phyloP scores from a whole-genome alignment of 306 rosid species.

The Prinsepia uniflora region DNA sequence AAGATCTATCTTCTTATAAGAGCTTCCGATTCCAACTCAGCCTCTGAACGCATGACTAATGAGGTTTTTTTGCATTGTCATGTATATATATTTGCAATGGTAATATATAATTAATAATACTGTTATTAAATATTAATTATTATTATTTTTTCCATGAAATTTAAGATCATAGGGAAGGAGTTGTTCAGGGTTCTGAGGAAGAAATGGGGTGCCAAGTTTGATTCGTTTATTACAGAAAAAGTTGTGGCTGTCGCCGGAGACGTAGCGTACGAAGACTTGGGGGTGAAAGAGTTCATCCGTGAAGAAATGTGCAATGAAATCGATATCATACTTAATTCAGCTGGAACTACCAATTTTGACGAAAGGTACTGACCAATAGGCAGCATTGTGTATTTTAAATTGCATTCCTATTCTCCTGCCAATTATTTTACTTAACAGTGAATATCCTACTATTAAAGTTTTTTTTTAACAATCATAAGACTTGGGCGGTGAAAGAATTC shows the following conservation, averaged over 20 bases:
- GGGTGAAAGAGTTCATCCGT: constrained; percentile 25
- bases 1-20: constrained; percentile 28
- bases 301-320: constrained; percentile 19
- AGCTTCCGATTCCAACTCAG: constrained; percentile 8
- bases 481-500: no score
- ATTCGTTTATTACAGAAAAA: constrained; percentile 27
- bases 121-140: background rate
- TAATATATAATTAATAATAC: background rate
- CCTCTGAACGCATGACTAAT: constrained; percentile 9
- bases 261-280: constrained; percentile 21
- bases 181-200: constrained; percentile 24
- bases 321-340: constrained; percentile 30
- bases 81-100: background rate
- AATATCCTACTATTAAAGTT: no score
- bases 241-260: constrained; percentile 31
- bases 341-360: constrained; percentile 42
- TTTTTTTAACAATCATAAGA: no score
- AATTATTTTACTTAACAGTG: no score
- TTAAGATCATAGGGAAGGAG: constrained; percentile 25
- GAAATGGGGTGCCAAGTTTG: constrained; percentile 23
- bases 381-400: no score
- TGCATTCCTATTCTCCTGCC: no score
- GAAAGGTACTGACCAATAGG: constrained; percentile 26
- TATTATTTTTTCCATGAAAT: background rate
- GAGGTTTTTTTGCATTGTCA: constrained; percentile 15